Evolutionary conservation across 2,329 filamentous ascomycete genomes (phyloP), one percentile per base, ranked within the genome.

Genomic region (Nectriaceae sp.): DNA sequence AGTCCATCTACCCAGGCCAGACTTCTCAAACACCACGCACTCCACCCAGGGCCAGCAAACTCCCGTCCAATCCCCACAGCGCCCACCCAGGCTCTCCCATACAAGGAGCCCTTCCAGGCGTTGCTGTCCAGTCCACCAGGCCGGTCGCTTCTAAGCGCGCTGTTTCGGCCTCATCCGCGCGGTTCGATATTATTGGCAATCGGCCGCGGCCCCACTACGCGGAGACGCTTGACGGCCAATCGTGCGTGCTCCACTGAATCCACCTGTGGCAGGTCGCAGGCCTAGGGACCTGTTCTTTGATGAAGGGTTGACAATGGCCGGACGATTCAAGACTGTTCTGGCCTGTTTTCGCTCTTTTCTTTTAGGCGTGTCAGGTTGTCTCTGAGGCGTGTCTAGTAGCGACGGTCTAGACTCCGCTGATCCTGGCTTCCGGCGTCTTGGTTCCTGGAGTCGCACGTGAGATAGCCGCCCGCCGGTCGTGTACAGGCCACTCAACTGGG

Each of bases 121-220:
- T n/a, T n/a, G n/a, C n/a, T n/a, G n/a, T n/a, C n/a, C n/a, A n/a
- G n/a, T n/a, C n/a, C n/a, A n/a, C n/a, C n/a, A n/a, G n/a, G n/a
- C n/a, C n/a, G n/a, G n/a, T n/a, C n/a, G n/a, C n/a, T n/a, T 16
- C 13, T 42, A 60, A 59, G 57, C 57, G 57, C 57, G 58, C 49
- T 47, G 53, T 8, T 20, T 36, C 31, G 42, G 15, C 22, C 42
- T 46, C 44, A 41, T 47, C 49, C 50, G 47, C 53, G 60, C 60
- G 50, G 49, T 48, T 56, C 41, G 42, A 42, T 52, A 40, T 55
- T 33, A 62, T 62, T 62, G 55, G 53, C 46, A 33, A 8, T 35
- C 37, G 48, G 46, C 31, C 26, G 21, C 48, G 54, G 54, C 52
- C 18, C 18, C 20, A 19, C 39, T 21, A 21, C 20, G 38, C 19